phyloP scores from a whole-genome alignment of 768 basidiomycete species.

The Tricholoma matsutake region DNA sequence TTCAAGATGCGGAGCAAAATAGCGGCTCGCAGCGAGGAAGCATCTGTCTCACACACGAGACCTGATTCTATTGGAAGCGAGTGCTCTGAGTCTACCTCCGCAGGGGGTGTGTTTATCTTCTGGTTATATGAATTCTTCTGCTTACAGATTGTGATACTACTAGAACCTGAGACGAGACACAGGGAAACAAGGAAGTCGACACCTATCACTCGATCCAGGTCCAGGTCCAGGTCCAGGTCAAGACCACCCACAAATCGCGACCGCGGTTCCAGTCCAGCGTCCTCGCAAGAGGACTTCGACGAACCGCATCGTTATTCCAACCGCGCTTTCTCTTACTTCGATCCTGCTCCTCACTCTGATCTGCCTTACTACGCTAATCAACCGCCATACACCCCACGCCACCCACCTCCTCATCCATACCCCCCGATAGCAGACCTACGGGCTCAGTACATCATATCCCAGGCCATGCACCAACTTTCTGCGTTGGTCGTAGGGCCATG shows the following conservation, averaged over 20 bases:
- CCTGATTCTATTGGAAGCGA: slow-evolving; percentile 7
- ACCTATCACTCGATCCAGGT: slow-evolving; percentile 7
- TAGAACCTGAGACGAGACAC: slow-evolving; percentile 5
- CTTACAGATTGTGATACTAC: not conserved
- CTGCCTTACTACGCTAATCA: slow-evolving; percentile 15
- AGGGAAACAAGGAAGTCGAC: slow-evolving; percentile 4
- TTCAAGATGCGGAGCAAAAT: not conserved
- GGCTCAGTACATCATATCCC: slow-evolving; percentile 39
- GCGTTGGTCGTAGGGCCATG: slow-evolving; percentile 23
- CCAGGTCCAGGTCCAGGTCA: not conserved
- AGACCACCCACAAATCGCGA: slow-evolving; percentile 2
- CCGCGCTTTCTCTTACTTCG: slow-evolving; percentile 14
- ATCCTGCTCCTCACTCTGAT: slow-evolving; percentile 16
- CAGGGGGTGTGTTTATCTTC: slow-evolving; percentile 4
- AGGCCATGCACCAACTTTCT: slow-evolving; percentile 43
- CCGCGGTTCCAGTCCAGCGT: slow-evolving; percentile 4
- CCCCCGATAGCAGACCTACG: slow-evolving; percentile 37
- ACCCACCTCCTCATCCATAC: slow-evolving; percentile 21
- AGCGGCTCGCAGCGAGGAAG: not conserved
- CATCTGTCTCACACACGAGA: not conserved
- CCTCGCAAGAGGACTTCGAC: slow-evolving; percentile 6
- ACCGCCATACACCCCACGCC: slow-evolving; percentile 18
- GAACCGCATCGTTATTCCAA: slow-evolving; percentile 3
- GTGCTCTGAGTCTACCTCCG: not conserved
- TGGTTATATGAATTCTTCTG: not conserved